Percentiles rank a stretch among this genome's conserved stretches.
phyloP scores from a whole-genome alignment of 2,329 filamentous ascomycete species.

The Fusarium concolor region DNA sequence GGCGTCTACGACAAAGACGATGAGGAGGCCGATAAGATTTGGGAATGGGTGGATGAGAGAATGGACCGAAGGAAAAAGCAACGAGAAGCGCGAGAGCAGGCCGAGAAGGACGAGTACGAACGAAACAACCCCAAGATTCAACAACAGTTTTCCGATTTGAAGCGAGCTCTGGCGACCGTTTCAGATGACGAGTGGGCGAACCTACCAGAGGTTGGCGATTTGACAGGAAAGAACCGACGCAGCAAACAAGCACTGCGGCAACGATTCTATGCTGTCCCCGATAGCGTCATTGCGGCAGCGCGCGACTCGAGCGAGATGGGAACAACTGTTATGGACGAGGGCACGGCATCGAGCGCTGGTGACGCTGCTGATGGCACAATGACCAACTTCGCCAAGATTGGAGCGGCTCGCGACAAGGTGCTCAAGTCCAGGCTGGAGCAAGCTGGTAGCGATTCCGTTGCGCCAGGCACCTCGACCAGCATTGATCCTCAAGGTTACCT shows the following conservation, averaged over 20 bases:
- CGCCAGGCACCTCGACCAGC: slow-evolving; percentile 84
- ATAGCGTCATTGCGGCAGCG: slow-evolving; percentile 91
- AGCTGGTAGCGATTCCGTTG: slow-evolving; percentile 74
- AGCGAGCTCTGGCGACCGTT: slow-evolving; percentile 87
- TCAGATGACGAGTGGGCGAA: slow-evolving; percentile 97
- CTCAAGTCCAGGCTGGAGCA: slow-evolving; percentile 94
- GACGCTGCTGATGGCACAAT: slow-evolving; percentile 83
- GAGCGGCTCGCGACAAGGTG: slow-evolving; percentile 94
- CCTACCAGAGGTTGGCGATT: slow-evolving; percentile 93
- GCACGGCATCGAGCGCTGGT: slow-evolving; percentile 54
- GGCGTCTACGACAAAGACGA: slow-evolving; percentile 98
- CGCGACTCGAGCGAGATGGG: slow-evolving; percentile 84
- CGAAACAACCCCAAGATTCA: slow-evolving; percentile 98
- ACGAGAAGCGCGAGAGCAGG: slow-evolving; percentile 94
- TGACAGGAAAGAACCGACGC: slow-evolving; percentile 93
- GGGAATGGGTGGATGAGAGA: slow-evolving; percentile 94
- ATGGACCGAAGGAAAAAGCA: slow-evolving; percentile 92
- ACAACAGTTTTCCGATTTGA: slow-evolving; percentile 96
- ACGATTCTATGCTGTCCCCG: slow-evolving; percentile 94
- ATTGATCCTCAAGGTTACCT: slow-evolving; percentile 97
- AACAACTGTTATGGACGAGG: slow-evolving; percentile 89
- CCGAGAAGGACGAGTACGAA: slow-evolving; percentile 95
- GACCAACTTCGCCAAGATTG: slow-evolving; percentile 98
- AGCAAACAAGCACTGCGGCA: slow-evolving; percentile 85
- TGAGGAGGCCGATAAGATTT: slow-evolving; percentile 96